Conservation (phyloP, 768 basidiomycete species). For the Sistotremastrum niveocremeum region DNA sequence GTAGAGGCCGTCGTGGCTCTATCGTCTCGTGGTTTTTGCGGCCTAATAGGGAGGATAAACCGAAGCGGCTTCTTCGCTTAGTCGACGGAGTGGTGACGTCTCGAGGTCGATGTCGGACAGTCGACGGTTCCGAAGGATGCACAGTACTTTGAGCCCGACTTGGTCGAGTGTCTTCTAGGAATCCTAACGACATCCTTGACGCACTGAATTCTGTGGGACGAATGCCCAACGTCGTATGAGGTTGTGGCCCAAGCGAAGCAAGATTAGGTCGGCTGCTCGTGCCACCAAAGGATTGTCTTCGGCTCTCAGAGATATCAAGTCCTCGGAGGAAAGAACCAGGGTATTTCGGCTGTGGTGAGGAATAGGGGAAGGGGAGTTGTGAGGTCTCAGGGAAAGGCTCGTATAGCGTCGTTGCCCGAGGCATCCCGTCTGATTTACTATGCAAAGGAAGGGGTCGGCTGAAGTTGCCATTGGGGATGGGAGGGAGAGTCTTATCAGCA, state of each 20-base stretch:
- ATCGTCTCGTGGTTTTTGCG: conserved; percentile 1
- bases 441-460: conserved; percentile 10
- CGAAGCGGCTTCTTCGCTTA: conserved; percentile 67
- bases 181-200: conserved; percentile 44
- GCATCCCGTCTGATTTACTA: conserved; percentile 30
- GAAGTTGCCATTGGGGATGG: conserved; percentile 32
- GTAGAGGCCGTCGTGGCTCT: background rate
- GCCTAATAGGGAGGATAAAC: conserved; percentile 52
- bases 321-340: background rate
- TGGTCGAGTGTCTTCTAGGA: conserved; percentile 13
- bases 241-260: conserved; percentile 37
- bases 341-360: conserved; percentile 25
- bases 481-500: conserved; percentile 68
- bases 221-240: conserved; percentile 24
- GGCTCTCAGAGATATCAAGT: conserved; percentile 40
- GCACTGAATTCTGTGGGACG: conserved; percentile 50
- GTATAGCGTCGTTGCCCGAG: conserved; percentile 52
- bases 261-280: conserved; percentile 43
- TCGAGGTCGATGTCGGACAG: conserved; percentile 18
- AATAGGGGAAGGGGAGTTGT: conserved; percentile 40
- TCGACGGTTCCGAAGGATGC: conserved; percentile 6
- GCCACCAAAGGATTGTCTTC: conserved; percentile 72
- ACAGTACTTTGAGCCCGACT: conserved; percentile 6
- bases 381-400: conserved; percentile 26
- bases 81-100: conserved; percentile 23